Percentiles rank a stretch among this genome's conserved stretches.
phyloP scores from a whole-genome alignment of 1,284 basidiomycete species.

The Chalciporus piperatoides region DNA sequence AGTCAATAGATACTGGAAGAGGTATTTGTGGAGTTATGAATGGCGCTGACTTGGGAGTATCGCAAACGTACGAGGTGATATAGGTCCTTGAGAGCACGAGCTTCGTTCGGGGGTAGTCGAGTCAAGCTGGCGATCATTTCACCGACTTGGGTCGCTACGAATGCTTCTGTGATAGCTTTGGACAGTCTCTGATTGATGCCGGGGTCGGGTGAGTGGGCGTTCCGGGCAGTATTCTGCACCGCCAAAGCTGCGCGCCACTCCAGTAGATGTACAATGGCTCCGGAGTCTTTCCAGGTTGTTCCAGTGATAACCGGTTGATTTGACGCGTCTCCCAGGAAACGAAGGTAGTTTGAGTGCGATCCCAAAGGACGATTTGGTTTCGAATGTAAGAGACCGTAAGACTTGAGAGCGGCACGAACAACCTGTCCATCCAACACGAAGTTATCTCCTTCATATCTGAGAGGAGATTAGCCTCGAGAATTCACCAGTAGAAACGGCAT shows the following conservation, averaged over 20 bases:
- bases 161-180: constrained; percentile 65
- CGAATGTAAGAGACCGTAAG: constrained; percentile 37
- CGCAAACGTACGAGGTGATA: constrained; percentile 49
- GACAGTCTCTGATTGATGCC: constrained; percentile 55
- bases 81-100: constrained; percentile 39
- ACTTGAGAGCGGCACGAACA: constrained; percentile 64
- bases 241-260: constrained; percentile 62
- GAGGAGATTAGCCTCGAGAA: constrained; percentile 1
- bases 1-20: constrained; percentile 56
- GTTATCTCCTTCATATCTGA: constrained; percentile 74
- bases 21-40: not conserved
- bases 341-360: constrained; percentile 52
- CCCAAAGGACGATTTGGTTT: constrained; percentile 35
- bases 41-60: not conserved
- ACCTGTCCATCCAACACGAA: constrained; percentile 73
- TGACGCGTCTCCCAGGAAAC: constrained; percentile 37
- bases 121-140: constrained; percentile 42
- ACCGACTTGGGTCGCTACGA: constrained; percentile 52
- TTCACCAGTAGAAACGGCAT: constrained; percentile 20
- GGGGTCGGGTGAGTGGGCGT: constrained; percentile 41
- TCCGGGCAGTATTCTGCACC: constrained; percentile 47
- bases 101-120: constrained; percentile 32
- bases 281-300: constrained; percentile 14
- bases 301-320: constrained; percentile 16
- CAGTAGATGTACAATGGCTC: constrained; percentile 43